phyloP scores from a whole-genome alignment of 2,329 filamentous ascomycete species.

The Colletotrichum sojae region DNA sequence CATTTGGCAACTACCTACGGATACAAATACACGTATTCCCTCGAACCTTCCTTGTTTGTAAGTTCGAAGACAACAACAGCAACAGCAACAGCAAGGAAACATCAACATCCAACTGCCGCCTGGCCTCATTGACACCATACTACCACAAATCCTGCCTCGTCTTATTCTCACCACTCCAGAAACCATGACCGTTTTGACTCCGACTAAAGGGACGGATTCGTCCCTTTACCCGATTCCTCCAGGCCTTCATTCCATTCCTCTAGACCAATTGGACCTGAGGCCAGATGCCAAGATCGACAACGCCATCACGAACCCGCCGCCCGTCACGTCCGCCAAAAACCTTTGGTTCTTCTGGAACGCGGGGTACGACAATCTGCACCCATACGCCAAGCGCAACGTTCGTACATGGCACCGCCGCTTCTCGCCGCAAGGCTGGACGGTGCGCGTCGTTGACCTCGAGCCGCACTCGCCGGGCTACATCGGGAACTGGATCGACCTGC shows the following conservation, averaged over 20 bases:
- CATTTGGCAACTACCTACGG: too few relatives aligned
- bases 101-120: neutral
- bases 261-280: conserved; percentile 45
- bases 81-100: too few relatives aligned
- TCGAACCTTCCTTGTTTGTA: too few relatives aligned
- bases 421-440: conserved; percentile 51
- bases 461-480: conserved; percentile 1
- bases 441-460: conserved; percentile 55
- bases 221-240: conserved; percentile 5
- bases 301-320: conserved; percentile 46
- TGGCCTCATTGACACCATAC: neutral
- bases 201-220: neutral
- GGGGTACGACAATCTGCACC: conserved; percentile 53
- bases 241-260: conserved; percentile 1
- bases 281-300: conserved; percentile 49
- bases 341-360: conserved; percentile 62
- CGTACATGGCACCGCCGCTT: conserved; percentile 59
- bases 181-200: conserved; percentile 1
- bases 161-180: neutral
- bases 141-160: neutral
- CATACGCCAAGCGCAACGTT: conserved; percentile 55
- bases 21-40: too few relatives aligned
- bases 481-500: conserved; percentile 16
- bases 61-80: too few relatives aligned
- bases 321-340: conserved; percentile 57